phyloP scores from a whole-genome alignment of 495 filamentous ascomycete genomes.

The Talaromyces thailandensis region DNA sequence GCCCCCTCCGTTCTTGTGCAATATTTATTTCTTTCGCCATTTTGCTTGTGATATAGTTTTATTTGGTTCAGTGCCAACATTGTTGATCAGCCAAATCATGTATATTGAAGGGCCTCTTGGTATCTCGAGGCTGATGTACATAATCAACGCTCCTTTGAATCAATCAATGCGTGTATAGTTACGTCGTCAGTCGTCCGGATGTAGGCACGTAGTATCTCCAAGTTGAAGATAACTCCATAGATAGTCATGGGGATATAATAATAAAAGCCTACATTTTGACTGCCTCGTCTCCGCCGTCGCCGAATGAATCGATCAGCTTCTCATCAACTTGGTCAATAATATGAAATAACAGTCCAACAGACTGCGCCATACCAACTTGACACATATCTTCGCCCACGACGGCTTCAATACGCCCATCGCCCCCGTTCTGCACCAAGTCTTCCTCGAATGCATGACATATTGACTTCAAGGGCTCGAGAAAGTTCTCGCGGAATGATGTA shows the following conservation, averaged over 20 bases:
- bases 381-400: conserved; percentile 32
- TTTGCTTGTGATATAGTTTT: not conserved
- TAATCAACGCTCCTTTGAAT: not conserved
- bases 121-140: not conserved
- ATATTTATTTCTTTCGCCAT: not conserved
- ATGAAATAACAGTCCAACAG: conserved; percentile 28
- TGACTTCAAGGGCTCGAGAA: conserved; percentile 24
- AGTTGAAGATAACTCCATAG: not conserved
- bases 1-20: not conserved
- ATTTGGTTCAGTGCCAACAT: not conserved
- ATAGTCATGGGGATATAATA: not conserved
- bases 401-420: conserved; percentile 29
- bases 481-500: conserved; percentile 28
- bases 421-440: conserved; percentile 27
- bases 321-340: conserved; percentile 31
- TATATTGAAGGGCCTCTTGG: not conserved
- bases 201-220: not conserved
- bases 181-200: not conserved
- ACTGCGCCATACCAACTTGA: conserved; percentile 27
- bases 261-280: not conserved
- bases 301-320: not conserved
- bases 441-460: conserved; percentile 25
- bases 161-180: not conserved
- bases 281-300: not conserved
- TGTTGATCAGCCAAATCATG: not conserved